Percentiles rank a stretch among this genome's conserved stretches.
These are phyloP conservation scores for Podospora pseudoanserina DNA, from an alignment of 495 filamentous ascomycete genomes.

Conservation along the genomic window DNA sequence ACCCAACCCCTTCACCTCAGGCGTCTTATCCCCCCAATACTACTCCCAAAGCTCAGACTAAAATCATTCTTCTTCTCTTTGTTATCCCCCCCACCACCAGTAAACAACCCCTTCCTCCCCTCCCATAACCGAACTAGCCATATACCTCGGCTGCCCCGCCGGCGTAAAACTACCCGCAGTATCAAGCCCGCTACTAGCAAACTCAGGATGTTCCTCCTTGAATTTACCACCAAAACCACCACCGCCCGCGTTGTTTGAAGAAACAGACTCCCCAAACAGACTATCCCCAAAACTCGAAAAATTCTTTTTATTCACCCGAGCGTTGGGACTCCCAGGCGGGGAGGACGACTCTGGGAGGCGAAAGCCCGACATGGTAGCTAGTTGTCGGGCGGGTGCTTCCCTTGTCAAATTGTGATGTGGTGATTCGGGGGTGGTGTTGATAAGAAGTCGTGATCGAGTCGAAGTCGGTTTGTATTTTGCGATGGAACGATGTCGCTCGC, in stretches of 20 bases:
- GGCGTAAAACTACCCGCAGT: conserved; percentile 66
- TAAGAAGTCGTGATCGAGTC: neutral
- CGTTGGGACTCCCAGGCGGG: neutral
- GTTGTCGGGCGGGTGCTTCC: neutral
- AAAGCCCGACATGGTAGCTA: neutral
- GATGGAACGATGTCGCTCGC: neutral
- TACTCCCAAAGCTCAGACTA: neutral
- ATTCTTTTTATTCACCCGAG: neutral
- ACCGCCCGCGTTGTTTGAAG: neutral
- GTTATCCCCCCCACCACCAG: neutral
- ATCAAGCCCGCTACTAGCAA: neutral
- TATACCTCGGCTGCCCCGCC: conserved; percentile 58
- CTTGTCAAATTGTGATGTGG: neutral
- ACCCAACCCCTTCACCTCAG: conserved; percentile 7
- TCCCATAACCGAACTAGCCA: conserved; percentile 63
- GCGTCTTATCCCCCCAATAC: neutral
- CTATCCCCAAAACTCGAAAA: neutral
- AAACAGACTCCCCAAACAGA: neutral
- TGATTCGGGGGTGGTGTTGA: neutral
- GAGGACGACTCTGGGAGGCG: neutral
- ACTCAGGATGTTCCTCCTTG: neutral
- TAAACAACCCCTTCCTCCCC: conserved; percentile 1
- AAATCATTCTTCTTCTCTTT: conserved; percentile 5
- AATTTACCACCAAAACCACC: neutral
- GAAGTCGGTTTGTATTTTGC: neutral